Conservation (phyloP, 2,329 filamentous ascomycete genomes). For the Colletotrichum spaethianum region DNA sequence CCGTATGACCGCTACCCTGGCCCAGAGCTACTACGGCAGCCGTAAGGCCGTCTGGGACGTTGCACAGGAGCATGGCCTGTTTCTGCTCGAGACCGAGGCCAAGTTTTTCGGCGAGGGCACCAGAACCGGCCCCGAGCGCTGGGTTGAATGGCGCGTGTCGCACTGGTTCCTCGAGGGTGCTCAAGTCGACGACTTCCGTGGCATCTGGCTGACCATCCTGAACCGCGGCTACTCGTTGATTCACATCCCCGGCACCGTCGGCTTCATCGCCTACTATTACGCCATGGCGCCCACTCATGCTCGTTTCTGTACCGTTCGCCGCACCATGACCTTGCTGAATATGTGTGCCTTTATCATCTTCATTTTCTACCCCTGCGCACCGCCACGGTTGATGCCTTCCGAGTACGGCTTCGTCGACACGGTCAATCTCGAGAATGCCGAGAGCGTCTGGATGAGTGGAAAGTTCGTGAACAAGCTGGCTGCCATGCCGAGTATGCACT, state of each 20-base stretch:
- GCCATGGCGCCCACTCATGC: slow-evolving; percentile 63
- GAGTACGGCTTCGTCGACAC: slow-evolving; percentile 75
- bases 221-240: slow-evolving; percentile 73
- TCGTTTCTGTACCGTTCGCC: slow-evolving; percentile 54
- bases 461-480: slow-evolving; percentile 72
- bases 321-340: slow-evolving; percentile 70
- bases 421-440: slow-evolving; percentile 63
- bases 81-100: slow-evolving; percentile 69
- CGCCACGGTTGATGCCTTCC: slow-evolving; percentile 70
- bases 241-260: slow-evolving; percentile 73
- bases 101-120: slow-evolving; percentile 55
- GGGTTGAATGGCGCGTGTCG: slow-evolving; percentile 63
- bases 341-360: slow-evolving; percentile 73
- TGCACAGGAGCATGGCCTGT: slow-evolving; percentile 68
- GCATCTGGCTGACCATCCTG: slow-evolving; percentile 62
- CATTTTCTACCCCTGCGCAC: slow-evolving; percentile 76
- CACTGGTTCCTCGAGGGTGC: slow-evolving; percentile 63
- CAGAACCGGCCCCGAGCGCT: slow-evolving; percentile 56
- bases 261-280: slow-evolving; percentile 76
- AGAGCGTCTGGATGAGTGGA: slow-evolving; percentile 77
- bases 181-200: slow-evolving; percentile 37
- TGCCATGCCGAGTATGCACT: slow-evolving; percentile 71
- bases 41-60: slow-evolving; percentile 60
- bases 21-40: slow-evolving; percentile 63
- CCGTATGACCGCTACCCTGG: slow-evolving; percentile 68